These are phyloP conservation scores for Teunomyces tritomae DNA, from an alignment of 805 yeast species.

Conservation along the genomic window DNA sequence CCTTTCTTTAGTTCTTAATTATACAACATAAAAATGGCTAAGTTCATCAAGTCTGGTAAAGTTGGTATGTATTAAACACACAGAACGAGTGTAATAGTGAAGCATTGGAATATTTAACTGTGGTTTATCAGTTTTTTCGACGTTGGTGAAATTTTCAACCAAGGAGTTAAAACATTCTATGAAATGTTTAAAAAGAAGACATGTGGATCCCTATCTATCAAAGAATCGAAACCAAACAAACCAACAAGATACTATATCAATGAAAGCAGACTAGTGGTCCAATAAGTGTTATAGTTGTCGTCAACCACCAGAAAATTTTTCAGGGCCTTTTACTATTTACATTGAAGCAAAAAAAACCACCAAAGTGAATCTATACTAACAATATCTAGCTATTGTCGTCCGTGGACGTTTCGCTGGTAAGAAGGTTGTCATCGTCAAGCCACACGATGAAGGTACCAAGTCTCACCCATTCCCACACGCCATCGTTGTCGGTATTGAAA, in stretches of 20 bases:
- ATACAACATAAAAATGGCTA: constrained; percentile 67
- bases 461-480: constrained; percentile 99
- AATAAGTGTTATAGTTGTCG: too few species aligned
- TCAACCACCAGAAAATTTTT: neutral
- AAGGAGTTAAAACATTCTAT: too few species aligned
- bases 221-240: too few species aligned
- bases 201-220: too few species aligned
- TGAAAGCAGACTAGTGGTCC: too few species aligned
- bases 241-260: too few species aligned
- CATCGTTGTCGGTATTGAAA: constrained; percentile 98
- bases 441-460: constrained; percentile 98
- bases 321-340: neutral
- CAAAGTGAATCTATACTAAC: constrained; percentile 10
- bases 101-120: neutral
- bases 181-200: too few species aligned
- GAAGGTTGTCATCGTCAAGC: constrained; percentile 98
- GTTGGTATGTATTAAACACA: constrained; percentile 75
- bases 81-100: neutral
- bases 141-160: neutral
- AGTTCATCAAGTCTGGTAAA: constrained; percentile 99
- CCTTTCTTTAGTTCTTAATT: constrained; percentile 12
- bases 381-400: constrained; percentile 83
- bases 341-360: neutral
- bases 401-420: constrained; percentile 99
- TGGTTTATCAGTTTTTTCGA: neutral